Base-by-base conservation (phyloP, 2,329 filamentous ascomycete genomes). In the Cordyceps fumosorosea region DNA sequence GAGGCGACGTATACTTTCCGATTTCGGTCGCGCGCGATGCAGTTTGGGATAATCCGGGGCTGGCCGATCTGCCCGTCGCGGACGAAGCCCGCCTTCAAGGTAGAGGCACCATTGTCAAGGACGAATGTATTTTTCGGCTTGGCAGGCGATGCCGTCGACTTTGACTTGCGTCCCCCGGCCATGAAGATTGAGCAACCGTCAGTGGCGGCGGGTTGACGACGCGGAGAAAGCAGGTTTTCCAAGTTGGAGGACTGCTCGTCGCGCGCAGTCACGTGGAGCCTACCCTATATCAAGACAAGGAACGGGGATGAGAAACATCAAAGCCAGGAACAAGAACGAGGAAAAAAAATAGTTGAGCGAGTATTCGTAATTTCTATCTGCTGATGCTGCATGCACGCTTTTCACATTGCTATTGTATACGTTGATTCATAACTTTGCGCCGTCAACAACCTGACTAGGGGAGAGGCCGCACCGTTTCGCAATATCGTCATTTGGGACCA, bases 71-170 rank as follows among this genome's bases (percentile, higher is more conserved):
- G 71, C 29, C 77, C 70, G 44, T 77, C 74, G 42, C 77, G 74
- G 1, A 87, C 85, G 69, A 93, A 89, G 59, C 95, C 95, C 18
- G 93, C 92, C 78, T 99, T 99, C 74, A 99, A 84, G 7, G 88
- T 93, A 76, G 90, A 89, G 50, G 89, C 93, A 72, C 95, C 95
- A 78, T 98, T 97, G 78, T 99, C 95, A 70, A 99, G 81, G 52
- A 99, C 83, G 60, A 99, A 86, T 0, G 93, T 96, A 63, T 79
- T 84, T 1, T 80, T 72, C 0, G 88, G 87, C 8, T 84, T 77
- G 26, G 80, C 71, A 4, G 83, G 77, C 52, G 78, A 77, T 6
- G 79, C 73, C 18, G 24, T 4, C 1, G 78, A 72, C 59, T 84
- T 84, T 56, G 80, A 76, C 72, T 84, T 88, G 68, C 77, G 77